phyloP scores from a whole-genome alignment of 2,329 filamentous ascomycete genomes.

The Neocucurbitaria cava region DNA sequence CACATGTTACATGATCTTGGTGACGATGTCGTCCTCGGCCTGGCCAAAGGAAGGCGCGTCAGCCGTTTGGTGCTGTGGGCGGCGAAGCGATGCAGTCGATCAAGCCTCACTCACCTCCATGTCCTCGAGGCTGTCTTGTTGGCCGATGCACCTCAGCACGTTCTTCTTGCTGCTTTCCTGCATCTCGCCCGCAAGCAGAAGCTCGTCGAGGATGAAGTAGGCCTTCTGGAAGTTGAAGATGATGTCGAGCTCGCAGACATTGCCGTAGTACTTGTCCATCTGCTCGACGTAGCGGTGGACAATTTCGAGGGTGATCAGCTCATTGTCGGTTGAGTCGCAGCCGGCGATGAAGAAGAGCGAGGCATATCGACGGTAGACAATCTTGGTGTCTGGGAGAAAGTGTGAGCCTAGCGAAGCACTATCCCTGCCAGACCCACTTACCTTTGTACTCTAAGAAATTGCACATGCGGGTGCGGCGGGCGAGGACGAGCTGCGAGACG shows the following conservation, averaged over 20 bases:
- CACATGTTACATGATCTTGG: constrained; percentile 76
- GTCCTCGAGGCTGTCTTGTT: constrained; percentile 97
- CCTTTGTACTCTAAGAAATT: constrained; percentile 99
- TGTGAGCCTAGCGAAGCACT: constrained; percentile 33
- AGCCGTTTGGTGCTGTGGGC: constrained; percentile 45
- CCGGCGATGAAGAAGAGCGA: constrained; percentile 99
- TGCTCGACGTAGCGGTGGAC: constrained; percentile 99
- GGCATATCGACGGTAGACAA: constrained; percentile 97
- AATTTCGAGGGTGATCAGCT: constrained; percentile 96
- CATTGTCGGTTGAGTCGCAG: constrained; percentile 96
- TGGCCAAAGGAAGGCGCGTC: constrained; percentile 57
- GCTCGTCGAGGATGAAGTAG: constrained; percentile 98
- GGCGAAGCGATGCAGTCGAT: constrained; percentile 22
- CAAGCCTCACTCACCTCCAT: constrained; percentile 83
- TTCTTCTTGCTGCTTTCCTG: constrained; percentile 99
- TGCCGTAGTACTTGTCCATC: constrained; percentile 99
- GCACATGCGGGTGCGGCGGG: constrained; percentile 97
- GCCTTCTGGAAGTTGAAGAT: constrained; percentile 99
- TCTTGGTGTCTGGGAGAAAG: constrained; percentile 80
- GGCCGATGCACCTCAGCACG: constrained; percentile 90
- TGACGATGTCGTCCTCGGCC: constrained; percentile 85
- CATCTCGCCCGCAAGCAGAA: constrained; percentile 92
- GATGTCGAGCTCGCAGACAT: constrained; percentile 98
- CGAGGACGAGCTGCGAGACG: constrained; percentile 95
- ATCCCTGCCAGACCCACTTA: constrained; percentile 49